Conservation (phyloP, 2,329 filamentous ascomycete genomes). For the Cytospora schulzeri region DNA sequence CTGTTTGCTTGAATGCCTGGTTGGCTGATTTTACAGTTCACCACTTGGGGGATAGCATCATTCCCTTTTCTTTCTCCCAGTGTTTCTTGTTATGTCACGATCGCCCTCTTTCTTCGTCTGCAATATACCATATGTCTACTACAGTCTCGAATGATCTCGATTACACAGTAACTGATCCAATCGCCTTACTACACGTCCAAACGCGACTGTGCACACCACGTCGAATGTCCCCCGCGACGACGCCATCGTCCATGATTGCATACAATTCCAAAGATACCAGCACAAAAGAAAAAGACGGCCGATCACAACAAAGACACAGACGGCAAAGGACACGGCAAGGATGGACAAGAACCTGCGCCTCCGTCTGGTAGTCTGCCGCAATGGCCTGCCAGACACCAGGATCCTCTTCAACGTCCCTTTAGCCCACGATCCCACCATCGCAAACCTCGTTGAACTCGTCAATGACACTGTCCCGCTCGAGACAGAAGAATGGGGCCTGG, state of each 20-base stretch:
- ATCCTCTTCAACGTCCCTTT: slow-evolving; percentile 70
- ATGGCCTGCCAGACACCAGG: slow-evolving; percentile 71
- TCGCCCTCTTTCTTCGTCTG: background rate
- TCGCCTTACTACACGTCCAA: background rate
- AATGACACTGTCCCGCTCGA: slow-evolving; percentile 83
- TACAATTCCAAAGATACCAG: background rate
- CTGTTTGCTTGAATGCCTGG: background rate
- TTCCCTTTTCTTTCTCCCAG: background rate
- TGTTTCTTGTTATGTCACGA: background rate
- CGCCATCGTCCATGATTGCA: background rate
- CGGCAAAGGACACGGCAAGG: background rate
- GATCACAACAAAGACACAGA: background rate
- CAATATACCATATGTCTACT: background rate
- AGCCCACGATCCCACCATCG: slow-evolving; percentile 66
- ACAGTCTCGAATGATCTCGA: background rate
- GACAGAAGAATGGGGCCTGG: slow-evolving; percentile 76
- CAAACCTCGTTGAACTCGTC: slow-evolving; percentile 75
- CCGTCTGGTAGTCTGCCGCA: slow-evolving; percentile 70
- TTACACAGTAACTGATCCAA: background rate
- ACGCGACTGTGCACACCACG: background rate
- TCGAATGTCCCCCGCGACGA: background rate
- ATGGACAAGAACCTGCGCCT: slow-evolving; percentile 62
- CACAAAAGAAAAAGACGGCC: background rate
- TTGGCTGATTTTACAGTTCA: background rate
- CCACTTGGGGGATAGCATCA: background rate